Conservation (phyloP, 1,284 basidiomycete species). For the Boletus smithii region DNA sequence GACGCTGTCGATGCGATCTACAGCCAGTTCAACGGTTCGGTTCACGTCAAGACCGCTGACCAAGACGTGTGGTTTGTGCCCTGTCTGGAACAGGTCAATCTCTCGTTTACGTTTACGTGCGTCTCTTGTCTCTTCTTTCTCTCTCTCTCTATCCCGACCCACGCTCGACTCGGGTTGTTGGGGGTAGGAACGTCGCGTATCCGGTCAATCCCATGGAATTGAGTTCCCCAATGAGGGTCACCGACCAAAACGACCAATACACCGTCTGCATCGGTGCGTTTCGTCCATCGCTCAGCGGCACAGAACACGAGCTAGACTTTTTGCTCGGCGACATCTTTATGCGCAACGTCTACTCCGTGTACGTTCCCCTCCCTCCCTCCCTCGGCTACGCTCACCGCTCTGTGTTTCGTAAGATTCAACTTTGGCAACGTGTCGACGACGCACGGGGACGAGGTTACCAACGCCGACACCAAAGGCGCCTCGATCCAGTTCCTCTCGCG, state of each 20-base stretch:
- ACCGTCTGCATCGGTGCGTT: constrained; percentile 38
- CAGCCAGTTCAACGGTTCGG: constrained; percentile 35
- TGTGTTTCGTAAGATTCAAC: constrained; percentile 13
- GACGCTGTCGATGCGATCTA: constrained; percentile 40
- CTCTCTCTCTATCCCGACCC: not conserved
- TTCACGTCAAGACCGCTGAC: constrained; percentile 26
- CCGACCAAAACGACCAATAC: constrained; percentile 32
- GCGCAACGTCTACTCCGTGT: constrained; percentile 56
- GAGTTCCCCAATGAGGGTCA: constrained; percentile 31
- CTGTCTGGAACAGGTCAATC: constrained; percentile 40
- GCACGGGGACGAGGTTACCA: not conserved
- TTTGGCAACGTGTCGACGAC: constrained; percentile 20
- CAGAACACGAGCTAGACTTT: constrained; percentile 35
- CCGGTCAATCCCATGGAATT: constrained; percentile 49
- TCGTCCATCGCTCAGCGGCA: constrained; percentile 27
- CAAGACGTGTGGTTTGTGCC: constrained; percentile 41
- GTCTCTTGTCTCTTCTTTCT: constrained; percentile 9
- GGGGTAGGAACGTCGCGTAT: constrained; percentile 36
- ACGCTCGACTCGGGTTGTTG: no score
- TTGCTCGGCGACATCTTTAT: constrained; percentile 53
- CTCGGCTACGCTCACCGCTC: not conserved
- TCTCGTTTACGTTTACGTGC: constrained; percentile 43
- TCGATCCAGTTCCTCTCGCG: constrained; percentile 42
- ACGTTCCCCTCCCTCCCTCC: constrained; percentile 7
- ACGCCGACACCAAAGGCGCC: constrained; percentile 28